Percentiles rank a stretch among this genome's conserved stretches.
These are phyloP conservation scores for Melastoma candidum DNA, from an alignment of 441 rosid species.

Conservation along the genomic window DNA sequence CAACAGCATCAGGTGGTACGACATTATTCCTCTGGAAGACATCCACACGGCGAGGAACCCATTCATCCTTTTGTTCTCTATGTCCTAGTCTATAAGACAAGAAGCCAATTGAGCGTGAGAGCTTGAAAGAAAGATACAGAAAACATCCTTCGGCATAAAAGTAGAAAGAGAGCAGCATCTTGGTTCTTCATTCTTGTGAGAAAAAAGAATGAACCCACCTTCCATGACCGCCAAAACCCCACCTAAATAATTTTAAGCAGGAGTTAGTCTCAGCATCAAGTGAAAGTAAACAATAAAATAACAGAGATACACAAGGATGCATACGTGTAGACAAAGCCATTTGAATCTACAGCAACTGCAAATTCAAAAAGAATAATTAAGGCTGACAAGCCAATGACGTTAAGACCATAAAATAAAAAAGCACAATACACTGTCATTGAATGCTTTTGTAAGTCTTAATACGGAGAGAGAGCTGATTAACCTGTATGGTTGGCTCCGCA, in stretches of 20 bases:
- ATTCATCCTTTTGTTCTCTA: conserved; percentile 98
- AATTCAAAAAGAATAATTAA: conserved; percentile 17
- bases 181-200: not conserved
- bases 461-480: conserved; percentile 14
- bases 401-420: no score
- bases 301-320: conserved; percentile 18
- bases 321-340: conserved; percentile 94
- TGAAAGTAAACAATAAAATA: not conserved
- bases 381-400: no score
- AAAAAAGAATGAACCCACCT: conserved; percentile 43
- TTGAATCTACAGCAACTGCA: conserved; percentile 85
- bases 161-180: conserved; percentile 1
- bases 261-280: conserved; percentile 15
- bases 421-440: no score
- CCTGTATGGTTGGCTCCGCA: conserved; percentile 96
- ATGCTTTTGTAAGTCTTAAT: no score
- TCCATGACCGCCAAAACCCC: conserved; percentile 99
- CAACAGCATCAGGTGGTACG: conserved; percentile 67
- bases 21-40: conserved; percentile 64
- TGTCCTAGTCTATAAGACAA: conserved; percentile 75
- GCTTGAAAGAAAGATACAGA: conserved; percentile 1
- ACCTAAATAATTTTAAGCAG: conserved; percentile 39
- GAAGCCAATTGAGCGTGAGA: not conserved
- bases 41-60: conserved; percentile 91
- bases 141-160: conserved; percentile 1